Percentiles rank a stretch among this genome's conserved stretches.
phyloP scores from a whole-genome alignment of 1,139 yeast species.

The Pichia sp. region DNA sequence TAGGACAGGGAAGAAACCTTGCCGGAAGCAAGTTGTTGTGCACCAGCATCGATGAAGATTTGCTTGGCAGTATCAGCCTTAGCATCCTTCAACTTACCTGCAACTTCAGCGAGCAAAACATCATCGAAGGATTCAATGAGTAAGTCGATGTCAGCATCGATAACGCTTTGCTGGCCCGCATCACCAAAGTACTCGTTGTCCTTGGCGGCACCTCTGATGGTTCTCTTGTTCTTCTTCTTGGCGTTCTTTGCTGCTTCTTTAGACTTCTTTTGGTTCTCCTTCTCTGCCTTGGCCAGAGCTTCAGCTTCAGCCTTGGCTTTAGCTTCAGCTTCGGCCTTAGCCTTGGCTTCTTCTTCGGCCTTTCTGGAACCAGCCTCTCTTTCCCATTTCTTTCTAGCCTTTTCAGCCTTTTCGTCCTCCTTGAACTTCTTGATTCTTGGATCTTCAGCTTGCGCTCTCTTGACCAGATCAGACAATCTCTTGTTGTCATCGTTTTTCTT shows the following conservation, averaged over 20 bases:
- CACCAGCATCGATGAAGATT: slow-evolving; percentile 38
- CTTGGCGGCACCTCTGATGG: slow-evolving; percentile 77
- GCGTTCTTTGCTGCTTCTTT: slow-evolving; percentile 97
- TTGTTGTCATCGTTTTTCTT: slow-evolving; percentile 97
- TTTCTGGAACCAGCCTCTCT: slow-evolving; percentile 96
- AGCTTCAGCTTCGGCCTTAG: slow-evolving; percentile 83
- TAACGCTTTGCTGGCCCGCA: slow-evolving; percentile 56
- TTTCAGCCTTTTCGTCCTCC: slow-evolving; percentile 91
- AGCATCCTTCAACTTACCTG: slow-evolving; percentile 47
- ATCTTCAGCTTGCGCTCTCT: slow-evolving; percentile 82
- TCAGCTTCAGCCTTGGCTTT: slow-evolving; percentile 74
- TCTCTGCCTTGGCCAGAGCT: slow-evolving; percentile 53
- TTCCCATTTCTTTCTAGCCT: slow-evolving; percentile 95
- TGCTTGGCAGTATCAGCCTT: slow-evolving; percentile 42
- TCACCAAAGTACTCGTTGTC: slow-evolving; percentile 84
- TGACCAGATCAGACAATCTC: slow-evolving; percentile 80
- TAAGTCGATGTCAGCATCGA: slow-evolving; percentile 76
- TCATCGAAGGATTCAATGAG: slow-evolving; percentile 80
- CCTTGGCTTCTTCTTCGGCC: slow-evolving; percentile 84
- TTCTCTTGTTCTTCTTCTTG: slow-evolving; percentile 96
- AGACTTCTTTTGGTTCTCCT: slow-evolving; percentile 76
- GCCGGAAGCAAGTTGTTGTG: slow-evolving; percentile 26
- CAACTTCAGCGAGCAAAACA: slow-evolving; percentile 64
- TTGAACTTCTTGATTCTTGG: slow-evolving; percentile 93
- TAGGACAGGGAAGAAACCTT: slow-evolving; percentile 16